Conservation (phyloP, 73 alveolate genomes). For the Paramecium bursaria region DNA sequence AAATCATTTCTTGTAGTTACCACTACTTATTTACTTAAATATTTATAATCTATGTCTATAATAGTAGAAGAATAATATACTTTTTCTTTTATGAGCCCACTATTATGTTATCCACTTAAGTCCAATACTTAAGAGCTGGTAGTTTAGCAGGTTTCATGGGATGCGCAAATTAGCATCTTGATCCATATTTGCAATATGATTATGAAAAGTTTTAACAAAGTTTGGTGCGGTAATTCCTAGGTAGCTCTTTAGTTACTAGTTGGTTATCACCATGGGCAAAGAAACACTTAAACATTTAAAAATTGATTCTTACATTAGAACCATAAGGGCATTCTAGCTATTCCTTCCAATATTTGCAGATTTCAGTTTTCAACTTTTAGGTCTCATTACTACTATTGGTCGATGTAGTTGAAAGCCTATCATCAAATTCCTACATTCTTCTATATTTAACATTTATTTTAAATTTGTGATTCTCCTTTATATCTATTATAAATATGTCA, state of each 20-base stretch:
- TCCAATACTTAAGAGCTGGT: conserved; percentile 53
- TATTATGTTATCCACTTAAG: conserved; percentile 24
- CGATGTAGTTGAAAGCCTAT: too few species aligned
- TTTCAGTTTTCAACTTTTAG: conserved; percentile 50
- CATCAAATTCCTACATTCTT: too few species aligned
- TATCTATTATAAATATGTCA: too few species aligned
- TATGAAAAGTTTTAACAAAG: conserved; percentile 22
- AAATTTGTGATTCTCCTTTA: too few species aligned
- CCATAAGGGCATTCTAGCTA: conserved; percentile 11
- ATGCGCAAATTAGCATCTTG: conserved; percentile 50
- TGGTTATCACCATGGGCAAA: conserved; percentile 48
- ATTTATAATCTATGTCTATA: conserved; percentile 39
- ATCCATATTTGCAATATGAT: conserved; percentile 28
- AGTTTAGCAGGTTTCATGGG: background rate
- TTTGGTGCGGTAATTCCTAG: conserved; percentile 48
- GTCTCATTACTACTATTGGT: too few species aligned
- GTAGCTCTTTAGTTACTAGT: conserved; percentile 12
- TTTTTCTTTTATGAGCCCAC: conserved; percentile 56
- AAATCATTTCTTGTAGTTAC: background rate
- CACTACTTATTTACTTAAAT: conserved; percentile 45
- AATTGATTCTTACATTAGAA: background rate
- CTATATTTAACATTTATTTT: too few species aligned
- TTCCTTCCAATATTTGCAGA: conserved; percentile 42
- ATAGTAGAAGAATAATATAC: background rate
- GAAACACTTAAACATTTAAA: background rate